Base-by-base conservation (phyloP, 129 eudicot species). In the Centella asiatica region DNA sequence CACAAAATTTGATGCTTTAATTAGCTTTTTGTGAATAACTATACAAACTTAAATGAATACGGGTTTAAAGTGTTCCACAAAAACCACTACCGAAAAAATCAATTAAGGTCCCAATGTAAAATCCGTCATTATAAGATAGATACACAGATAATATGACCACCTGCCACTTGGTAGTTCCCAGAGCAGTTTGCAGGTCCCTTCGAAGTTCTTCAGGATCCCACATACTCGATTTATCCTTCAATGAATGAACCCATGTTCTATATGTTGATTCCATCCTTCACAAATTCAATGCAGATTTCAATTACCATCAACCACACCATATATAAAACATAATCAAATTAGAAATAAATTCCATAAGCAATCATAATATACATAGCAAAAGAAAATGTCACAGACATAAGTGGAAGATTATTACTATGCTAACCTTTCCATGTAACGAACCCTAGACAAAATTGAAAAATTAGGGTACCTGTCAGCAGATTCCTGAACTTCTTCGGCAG, bases 131-230 rank as follows among this genome's bases (percentile, higher is more conserved):
- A 18, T 0, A 12, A 1, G 20, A 34, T 3, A 6, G 19, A 13
- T 2, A 56, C 15, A 15, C 6, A 19, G 4, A 51, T 4, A 2
- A 56, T 18, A 39, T 22, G 66, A 49, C 17, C 27, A 90, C 97
- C 95, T 90, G 97, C 97, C 97, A 90, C 73, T 90, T 90, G 32
- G 97, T 75, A 33, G 95, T 90, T 29, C 89, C 97, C 53, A 83
- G 94, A 39, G 94, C 77, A 22, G 85, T 81, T 3, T 72, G 85
- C 33, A 90, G 71, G 69, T 86, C 95, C 60, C 97, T 79, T 29
- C 78, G 78, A 65, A 90, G 85, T 44, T 81, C 97, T 10, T 86
- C 89, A 0, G 71, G 31, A 32, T 90, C 75, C 95, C 95, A 86
- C 2, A 44, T 55, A 55, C 72, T 60, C 42, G 81, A 70, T 19